Conservation (phyloP, 257 asterid genomes). For the Hygrophila difformis region DNA sequence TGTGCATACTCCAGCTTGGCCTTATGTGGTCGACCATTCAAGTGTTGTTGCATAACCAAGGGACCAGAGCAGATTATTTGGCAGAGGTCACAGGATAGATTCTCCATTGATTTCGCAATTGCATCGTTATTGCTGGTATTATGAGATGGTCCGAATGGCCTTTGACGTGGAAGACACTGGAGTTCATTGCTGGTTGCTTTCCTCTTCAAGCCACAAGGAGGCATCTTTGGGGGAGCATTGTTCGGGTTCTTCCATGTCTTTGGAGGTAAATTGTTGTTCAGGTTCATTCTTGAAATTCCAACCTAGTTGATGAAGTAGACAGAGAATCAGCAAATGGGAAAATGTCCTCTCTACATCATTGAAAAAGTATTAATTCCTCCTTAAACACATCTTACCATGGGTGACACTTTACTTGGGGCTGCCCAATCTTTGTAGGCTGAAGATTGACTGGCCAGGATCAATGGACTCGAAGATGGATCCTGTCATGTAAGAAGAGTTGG, state of each 20-base stretch:
- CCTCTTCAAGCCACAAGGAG: slow-evolving; percentile 20
- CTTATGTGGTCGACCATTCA: slow-evolving; percentile 47
- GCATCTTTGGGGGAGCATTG: slow-evolving; percentile 9
- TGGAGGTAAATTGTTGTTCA: background rate
- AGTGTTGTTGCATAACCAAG: slow-evolving; percentile 26
- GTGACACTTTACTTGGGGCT: no score
- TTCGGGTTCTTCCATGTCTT: background rate
- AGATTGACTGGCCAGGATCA: slow-evolving; percentile 7
- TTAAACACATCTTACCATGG: no score
- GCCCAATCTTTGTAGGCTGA: background rate
- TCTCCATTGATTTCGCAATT: slow-evolving; percentile 2
- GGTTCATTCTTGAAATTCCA: background rate
- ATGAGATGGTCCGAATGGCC: background rate
- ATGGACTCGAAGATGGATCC: slow-evolving; percentile 14
- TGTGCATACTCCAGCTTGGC: slow-evolving; percentile 23
- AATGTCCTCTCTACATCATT: no score
- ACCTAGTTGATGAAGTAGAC: no score
- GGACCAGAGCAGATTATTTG: slow-evolving; percentile 32
- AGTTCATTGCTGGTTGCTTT: slow-evolving; percentile 1
- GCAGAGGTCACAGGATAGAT: slow-evolving; percentile 32
- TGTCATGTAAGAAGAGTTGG: slow-evolving; percentile 9
- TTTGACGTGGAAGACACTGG: background rate
- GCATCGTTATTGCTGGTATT: background rate
- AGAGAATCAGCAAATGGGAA: no score
- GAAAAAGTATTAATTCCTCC: no score